Evolutionary conservation across 2,329 filamentous ascomycete species (phyloP).

Genomic region (Polychaeton citri): DNA sequence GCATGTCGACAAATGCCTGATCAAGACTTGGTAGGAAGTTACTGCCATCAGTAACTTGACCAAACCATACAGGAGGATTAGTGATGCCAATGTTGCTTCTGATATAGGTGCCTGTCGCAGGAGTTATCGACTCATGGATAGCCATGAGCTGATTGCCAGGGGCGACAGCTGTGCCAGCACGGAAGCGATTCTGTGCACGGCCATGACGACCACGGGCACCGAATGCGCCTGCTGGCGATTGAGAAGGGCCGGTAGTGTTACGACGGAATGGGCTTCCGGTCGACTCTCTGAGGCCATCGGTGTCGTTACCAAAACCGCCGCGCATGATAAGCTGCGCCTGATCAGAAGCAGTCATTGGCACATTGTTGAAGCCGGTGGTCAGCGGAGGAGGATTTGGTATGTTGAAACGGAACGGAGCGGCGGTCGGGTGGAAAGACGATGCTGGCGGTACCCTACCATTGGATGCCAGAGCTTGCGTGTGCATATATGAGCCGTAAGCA

Average conservation of each 20-base stretch:
- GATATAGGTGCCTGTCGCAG: neutral
- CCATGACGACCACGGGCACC: too few species aligned
- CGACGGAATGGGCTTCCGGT: neutral
- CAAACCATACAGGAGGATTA: neutral
- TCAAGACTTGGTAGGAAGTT: slow-evolving; percentile 10
- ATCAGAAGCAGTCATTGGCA: too few species aligned
- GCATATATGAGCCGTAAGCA: too few species aligned
- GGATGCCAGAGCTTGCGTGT: too few species aligned
- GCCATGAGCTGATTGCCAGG: neutral
- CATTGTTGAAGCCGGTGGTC: too few species aligned
- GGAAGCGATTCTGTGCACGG: neutral
- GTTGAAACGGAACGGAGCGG: too few species aligned
- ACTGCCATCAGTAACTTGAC: neutral
- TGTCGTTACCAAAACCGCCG: neutral
- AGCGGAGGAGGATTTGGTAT: too few species aligned
- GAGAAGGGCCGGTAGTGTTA: neutral
- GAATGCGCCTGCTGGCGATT: too few species aligned
- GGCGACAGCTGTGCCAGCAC: neutral
- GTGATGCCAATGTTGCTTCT: neutral
- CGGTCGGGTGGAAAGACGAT: too few species aligned
- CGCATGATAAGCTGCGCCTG: neutral
- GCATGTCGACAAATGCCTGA: slow-evolving; percentile 15
- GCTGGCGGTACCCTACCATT: too few species aligned
- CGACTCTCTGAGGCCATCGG: neutral
- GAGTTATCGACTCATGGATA: neutral